Evolutionary conservation across 2,329 filamentous ascomycete species (phyloP).

Genomic region (Graphilbum ipis-grandicollis): DNA sequence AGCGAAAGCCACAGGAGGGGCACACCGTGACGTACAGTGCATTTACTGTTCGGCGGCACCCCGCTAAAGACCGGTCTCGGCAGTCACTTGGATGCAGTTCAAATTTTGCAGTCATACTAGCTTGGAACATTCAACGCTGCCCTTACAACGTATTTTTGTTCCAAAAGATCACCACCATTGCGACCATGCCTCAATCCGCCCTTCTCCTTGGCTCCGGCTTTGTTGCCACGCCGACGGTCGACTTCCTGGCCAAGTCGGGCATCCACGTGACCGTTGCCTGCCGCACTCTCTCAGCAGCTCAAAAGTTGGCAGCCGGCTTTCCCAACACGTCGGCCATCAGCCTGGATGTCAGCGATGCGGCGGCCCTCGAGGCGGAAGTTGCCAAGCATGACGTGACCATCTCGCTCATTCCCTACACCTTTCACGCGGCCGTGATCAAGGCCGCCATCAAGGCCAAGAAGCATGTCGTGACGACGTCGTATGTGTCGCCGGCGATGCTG

Average conservation of each 20-base stretch:
- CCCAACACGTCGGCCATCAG: conserved; percentile 59
- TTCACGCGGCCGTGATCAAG: conserved; percentile 81
- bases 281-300: conserved; percentile 59
- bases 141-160: too few relatives aligned
- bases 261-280: conserved; percentile 58
- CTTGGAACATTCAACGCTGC: too few relatives aligned
- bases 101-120: too few relatives aligned
- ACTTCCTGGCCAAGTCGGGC: conserved; percentile 42
- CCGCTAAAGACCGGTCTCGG: too few relatives aligned
- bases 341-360: conserved; percentile 63
- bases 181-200: background rate
- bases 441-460: conserved; percentile 86
- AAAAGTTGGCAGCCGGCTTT: conserved; percentile 57
- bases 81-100: too few relatives aligned
- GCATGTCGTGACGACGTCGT: conserved; percentile 88
- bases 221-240: conserved; percentile 46
- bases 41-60: too few relatives aligned
- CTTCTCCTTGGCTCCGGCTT: conserved; percentile 35
- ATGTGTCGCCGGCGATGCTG: conserved; percentile 82
- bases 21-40: too few relatives aligned
- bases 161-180: too few relatives aligned
- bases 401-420: conserved; percentile 78
- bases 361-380: conserved; percentile 65
- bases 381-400: conserved; percentile 66
- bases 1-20: too few relatives aligned